Evolutionary conservation across 768 basidiomycete genomes (phyloP).

Genomic region (Candolleomyces aberdarensis): DNA sequence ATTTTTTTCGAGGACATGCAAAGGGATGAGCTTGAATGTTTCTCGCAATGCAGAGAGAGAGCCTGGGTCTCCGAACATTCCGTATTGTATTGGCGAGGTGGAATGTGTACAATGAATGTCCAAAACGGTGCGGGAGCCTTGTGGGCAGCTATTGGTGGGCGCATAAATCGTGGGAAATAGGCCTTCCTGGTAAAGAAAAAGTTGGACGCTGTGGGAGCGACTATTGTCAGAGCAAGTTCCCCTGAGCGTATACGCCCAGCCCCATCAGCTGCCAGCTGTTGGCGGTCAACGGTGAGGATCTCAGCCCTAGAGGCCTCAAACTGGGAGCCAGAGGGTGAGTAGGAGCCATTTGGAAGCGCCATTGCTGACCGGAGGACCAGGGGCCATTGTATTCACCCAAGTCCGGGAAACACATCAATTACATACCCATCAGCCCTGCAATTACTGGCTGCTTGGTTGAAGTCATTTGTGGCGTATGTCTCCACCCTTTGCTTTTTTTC

Average conservation of each 20-base stretch:
- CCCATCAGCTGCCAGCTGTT: constrained; percentile 10
- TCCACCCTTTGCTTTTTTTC: not conserved
- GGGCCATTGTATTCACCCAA: not conserved
- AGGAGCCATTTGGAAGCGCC: not conserved
- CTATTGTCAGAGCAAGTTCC: not conserved
- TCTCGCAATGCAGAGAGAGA: no score
- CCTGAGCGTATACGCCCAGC: not conserved
- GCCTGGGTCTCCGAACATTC: no score
- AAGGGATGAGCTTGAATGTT: no score
- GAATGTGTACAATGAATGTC: no score
- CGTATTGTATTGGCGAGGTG: no score
- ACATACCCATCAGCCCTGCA: constrained; percentile 5
- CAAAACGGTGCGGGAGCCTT: no score
- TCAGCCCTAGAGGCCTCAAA: not conserved
- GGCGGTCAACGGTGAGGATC: constrained; percentile 5
- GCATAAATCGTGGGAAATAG: not conserved
- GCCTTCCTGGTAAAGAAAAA: not conserved
- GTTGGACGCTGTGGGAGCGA: constrained; percentile 3
- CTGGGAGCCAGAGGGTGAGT: not conserved
- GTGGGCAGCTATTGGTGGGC: no score
- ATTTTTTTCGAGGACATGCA: no score
- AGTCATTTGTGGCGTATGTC: constrained; percentile 6
- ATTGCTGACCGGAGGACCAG: not conserved
- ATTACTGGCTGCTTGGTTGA: not conserved
- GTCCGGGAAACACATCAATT: not conserved